phyloP scores from a whole-genome alignment of 768 basidiomycete species.

The Pleurotus pulmonarius region DNA sequence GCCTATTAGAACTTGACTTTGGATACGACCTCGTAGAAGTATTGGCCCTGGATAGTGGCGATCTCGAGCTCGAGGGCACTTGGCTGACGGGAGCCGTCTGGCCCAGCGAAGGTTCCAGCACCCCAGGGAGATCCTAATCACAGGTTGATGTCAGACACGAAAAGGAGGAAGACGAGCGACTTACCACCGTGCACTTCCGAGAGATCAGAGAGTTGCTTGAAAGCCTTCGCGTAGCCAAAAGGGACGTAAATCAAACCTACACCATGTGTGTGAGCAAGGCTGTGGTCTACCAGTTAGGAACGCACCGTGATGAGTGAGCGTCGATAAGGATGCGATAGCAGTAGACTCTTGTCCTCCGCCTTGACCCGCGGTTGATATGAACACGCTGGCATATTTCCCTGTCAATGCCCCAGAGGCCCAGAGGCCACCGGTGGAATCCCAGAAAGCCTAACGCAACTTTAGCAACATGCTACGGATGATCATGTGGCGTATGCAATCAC shows the following conservation, averaged over 20 bases:
- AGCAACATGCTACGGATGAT: neutral
- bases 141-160: neutral
- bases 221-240: conserved; percentile 29
- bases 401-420: conserved; percentile 54
- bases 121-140: conserved; percentile 72
- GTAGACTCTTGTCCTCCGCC: conserved; percentile 73
- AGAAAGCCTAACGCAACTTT: conserved; percentile 50
- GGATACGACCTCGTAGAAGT: conserved; percentile 48
- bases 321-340: conserved; percentile 39
- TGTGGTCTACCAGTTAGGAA: neutral
- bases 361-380: conserved; percentile 61
- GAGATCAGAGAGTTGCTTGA: conserved; percentile 31
- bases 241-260: conserved; percentile 42
- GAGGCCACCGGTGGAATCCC: conserved; percentile 68
- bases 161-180: conserved; percentile 17
- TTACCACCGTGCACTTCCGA: conserved; percentile 59
- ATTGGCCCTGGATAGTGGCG: conserved; percentile 52
- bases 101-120: conserved; percentile 62
- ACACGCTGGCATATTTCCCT: conserved; percentile 68
- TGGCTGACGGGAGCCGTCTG: conserved; percentile 59
- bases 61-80: conserved; percentile 52
- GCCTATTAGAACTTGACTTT: conserved; percentile 33
- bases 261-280: conserved; percentile 41
- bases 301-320: conserved; percentile 59
- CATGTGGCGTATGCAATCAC: conserved; percentile 16